A percentile compares a stretch with the other conserved stretches of the same genome.
Evolutionary conservation across 2,329 filamentous ascomycete species (phyloP).

Genomic region (Fusarium nodosum): DNA sequence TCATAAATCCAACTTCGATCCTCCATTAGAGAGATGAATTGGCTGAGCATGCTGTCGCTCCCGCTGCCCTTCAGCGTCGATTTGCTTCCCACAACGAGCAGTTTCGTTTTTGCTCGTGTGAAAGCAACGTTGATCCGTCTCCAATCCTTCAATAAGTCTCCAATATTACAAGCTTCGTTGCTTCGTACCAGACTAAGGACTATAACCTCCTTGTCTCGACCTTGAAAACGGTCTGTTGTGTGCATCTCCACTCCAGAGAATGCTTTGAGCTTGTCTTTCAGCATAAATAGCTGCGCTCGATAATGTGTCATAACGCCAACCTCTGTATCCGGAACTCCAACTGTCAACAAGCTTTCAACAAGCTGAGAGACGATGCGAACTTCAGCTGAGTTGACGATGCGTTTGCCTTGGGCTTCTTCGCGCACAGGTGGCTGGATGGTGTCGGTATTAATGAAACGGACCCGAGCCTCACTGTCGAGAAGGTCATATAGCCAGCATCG

Average conservation of each 20-base stretch:
- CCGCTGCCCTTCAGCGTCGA: constrained; percentile 80
- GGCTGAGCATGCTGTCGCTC: constrained; percentile 80
- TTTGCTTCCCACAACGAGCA: constrained; percentile 87
- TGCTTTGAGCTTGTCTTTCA: constrained; percentile 78
- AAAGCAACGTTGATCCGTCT: constrained; percentile 95
- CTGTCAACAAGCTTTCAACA: constrained; percentile 80
- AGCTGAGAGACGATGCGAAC: constrained; percentile 82
- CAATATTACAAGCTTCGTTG: constrained; percentile 86
- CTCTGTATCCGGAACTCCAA: constrained; percentile 79
- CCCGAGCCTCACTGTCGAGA: constrained; percentile 77
- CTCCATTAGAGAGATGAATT: constrained; percentile 84
- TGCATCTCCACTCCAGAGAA: constrained; percentile 85
- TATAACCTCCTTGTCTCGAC: constrained; percentile 93
- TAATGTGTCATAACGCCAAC: constrained; percentile 98
- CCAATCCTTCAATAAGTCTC: constrained; percentile 92
- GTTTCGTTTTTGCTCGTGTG: constrained; percentile 90
- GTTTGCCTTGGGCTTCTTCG: constrained; percentile 83
- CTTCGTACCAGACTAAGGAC: constrained; percentile 89
- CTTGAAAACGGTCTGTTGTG: constrained; percentile 96
- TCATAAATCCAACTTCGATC: constrained; percentile 83
- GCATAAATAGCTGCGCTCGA: constrained; percentile 86
- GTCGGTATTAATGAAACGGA: constrained; percentile 93
- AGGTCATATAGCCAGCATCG: constrained; percentile 83
- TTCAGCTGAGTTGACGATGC: constrained; percentile 91
- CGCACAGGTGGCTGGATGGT: constrained; percentile 71